Percentiles rank a stretch among this genome's conserved stretches.
Conservation (phyloP, 208 protist species). For the Blastocrithidia nonstop region DNA sequence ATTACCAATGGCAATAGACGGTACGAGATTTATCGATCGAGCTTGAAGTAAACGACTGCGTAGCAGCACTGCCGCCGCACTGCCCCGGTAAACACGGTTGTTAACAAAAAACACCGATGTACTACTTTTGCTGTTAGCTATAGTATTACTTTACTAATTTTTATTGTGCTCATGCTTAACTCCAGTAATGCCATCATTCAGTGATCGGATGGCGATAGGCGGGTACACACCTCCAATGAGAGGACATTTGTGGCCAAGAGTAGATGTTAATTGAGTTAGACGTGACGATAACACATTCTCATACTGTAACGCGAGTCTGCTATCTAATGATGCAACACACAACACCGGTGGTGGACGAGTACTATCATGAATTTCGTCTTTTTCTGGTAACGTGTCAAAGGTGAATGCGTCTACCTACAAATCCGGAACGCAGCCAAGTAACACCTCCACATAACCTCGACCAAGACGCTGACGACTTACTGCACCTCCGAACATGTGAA, state of each 20-base stretch:
- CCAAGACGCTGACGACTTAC: constrained; percentile 65
- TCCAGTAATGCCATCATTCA: constrained; percentile 3
- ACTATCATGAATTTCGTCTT: constrained; percentile 27
- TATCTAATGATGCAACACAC: constrained; percentile 56
- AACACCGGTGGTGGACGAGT: constrained; percentile 20
- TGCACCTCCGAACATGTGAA: constrained; percentile 71
- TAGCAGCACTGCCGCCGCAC: constrained; percentile 50
- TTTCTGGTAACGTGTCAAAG: constrained; percentile 57
- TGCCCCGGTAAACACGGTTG: constrained; percentile 64
- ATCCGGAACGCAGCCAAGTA: constrained; percentile 71
- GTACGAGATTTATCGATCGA: constrained; percentile 39
- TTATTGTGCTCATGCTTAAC: too few species aligned
- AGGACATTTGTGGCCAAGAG: constrained; percentile 20
- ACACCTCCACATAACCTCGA: constrained; percentile 66
- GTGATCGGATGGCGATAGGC: constrained; percentile 10
- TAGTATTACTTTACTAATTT: constrained; percentile 5
- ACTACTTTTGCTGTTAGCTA: constrained; percentile 12
- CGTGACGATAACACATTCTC: constrained; percentile 41
- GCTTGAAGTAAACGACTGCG: constrained; percentile 49
- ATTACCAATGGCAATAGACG: constrained; percentile 46
- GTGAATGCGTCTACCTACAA: constrained; percentile 64
- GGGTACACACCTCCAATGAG: constrained; percentile 66
- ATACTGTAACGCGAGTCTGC: constrained; percentile 51
- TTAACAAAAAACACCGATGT: constrained; percentile 77
- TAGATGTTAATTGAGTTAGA: too few species aligned